phyloP scores from a whole-genome alignment of 2,329 filamentous ascomycete genomes.

The Corniculantispora saksenae region DNA sequence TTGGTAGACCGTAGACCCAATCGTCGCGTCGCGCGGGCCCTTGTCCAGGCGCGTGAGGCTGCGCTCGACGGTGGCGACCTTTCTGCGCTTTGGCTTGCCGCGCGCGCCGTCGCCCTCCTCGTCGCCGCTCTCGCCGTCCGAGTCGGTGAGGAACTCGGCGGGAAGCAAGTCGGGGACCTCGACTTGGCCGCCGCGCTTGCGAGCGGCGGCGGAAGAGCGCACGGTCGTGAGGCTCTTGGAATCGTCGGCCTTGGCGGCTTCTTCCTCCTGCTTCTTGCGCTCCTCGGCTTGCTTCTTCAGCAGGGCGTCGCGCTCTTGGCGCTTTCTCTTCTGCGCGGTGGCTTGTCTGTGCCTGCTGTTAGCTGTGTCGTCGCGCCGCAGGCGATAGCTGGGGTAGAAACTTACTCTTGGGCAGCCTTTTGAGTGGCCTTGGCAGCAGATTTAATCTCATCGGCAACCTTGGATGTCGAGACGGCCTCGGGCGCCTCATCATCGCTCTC shows the following conservation, averaged over 20 bases:
- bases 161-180: conserved; percentile 50
- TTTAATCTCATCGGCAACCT: conserved; percentile 48
- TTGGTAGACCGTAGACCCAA: conserved; percentile 59
- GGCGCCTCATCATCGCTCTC: conserved; percentile 57
- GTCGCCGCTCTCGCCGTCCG: conserved; percentile 46
- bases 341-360: conserved; percentile 43
- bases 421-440: conserved; percentile 48
- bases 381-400: conserved; percentile 6
- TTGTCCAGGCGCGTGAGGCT: conserved; percentile 39
- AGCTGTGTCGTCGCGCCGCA: background rate
- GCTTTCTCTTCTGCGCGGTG: conserved; percentile 54
- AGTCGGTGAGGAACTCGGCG: conserved; percentile 54
- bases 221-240: conserved; percentile 21
- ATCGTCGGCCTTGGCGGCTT: conserved; percentile 24
- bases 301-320: conserved; percentile 54
- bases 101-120: conserved; percentile 28
- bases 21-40: conserved; percentile 46
- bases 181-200: conserved; percentile 8
- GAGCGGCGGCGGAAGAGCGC: background rate
- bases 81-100: conserved; percentile 44
- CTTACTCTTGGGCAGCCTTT: conserved; percentile 55
- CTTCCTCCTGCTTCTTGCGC: conserved; percentile 42
- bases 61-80: conserved; percentile 43
- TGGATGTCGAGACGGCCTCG: conserved; percentile 57
- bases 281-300: conserved; percentile 57